Evolutionary conservation across 2,329 filamentous ascomycete genomes (phyloP).

Genomic region (Neofusicoccum laricinum): DNA sequence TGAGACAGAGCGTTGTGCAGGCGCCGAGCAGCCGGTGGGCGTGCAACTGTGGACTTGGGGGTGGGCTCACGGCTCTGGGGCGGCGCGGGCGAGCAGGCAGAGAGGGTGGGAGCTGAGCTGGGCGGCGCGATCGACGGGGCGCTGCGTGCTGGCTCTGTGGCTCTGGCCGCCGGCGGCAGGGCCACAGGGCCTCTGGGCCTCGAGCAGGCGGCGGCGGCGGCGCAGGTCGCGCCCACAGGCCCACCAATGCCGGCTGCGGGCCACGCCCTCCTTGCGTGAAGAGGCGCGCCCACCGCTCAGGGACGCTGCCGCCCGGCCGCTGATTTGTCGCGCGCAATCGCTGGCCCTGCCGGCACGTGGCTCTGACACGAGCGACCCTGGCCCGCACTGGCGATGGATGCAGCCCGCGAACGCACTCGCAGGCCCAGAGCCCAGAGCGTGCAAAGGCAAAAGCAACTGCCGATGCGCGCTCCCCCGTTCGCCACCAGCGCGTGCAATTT

Average conservation of each 20-base stretch:
- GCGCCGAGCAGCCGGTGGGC: background rate
- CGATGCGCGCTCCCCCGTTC: background rate
- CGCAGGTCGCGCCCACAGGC: background rate
- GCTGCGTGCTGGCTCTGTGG: too few species aligned
- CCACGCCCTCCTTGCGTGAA: background rate
- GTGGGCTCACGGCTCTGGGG: too few species aligned
- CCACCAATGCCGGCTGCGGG: background rate
- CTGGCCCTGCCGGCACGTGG: background rate
- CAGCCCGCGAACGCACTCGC: background rate
- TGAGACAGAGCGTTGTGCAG: conserved; percentile 14
- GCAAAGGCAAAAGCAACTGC: too few species aligned
- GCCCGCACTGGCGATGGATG: background rate
- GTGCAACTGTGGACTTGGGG: too few species aligned
- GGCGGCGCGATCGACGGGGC: too few species aligned
- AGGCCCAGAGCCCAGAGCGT: background rate
- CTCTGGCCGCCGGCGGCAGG: too few species aligned
- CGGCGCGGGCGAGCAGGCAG: too few species aligned
- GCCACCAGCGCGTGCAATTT: background rate
- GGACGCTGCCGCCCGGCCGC: background rate
- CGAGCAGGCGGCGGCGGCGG: background rate
- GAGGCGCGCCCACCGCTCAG: background rate
- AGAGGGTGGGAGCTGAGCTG: too few species aligned
- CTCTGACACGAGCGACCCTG: background rate
- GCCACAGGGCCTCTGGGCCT: too few species aligned
- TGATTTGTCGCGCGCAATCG: conserved; percentile 7